phyloP scores from a whole-genome alignment of 805 yeast genomes.

The Saccharomyces cerevisiae region DNA sequence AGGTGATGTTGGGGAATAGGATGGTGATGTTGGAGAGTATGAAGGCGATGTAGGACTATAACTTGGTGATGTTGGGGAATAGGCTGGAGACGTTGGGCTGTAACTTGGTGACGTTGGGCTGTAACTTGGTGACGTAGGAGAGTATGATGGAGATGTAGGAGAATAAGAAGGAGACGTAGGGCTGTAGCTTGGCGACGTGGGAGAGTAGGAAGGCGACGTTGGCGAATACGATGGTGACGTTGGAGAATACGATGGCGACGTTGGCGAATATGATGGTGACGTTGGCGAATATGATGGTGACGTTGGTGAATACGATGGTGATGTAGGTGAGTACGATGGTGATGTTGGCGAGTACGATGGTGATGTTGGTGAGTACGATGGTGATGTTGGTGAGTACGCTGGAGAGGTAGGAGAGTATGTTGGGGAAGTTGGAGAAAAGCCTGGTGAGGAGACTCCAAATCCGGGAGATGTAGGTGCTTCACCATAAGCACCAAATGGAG shows the following conservation, averaged over 20 bases:
- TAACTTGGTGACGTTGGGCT: constrained; percentile 44
- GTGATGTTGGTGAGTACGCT: constrained; percentile 64
- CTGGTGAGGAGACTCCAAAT: constrained; percentile 55
- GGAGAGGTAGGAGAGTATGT: constrained; percentile 75
- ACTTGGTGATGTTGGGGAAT: constrained; percentile 54
- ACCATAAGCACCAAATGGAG: constrained; percentile 43
- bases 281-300: constrained; percentile 61
- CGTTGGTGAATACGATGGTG: constrained; percentile 65
- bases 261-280: constrained; percentile 57
- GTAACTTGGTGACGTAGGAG: constrained; percentile 42
- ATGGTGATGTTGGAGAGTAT: constrained; percentile 51
- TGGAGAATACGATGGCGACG: constrained; percentile 65
- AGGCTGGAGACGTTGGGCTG: constrained; percentile 61
- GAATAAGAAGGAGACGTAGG: constrained; percentile 56
- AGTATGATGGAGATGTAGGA: constrained; percentile 49
- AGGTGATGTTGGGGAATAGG: constrained; percentile 73
- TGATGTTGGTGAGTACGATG: constrained; percentile 71
- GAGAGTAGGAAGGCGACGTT: constrained; percentile 59
- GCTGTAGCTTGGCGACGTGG: constrained; percentile 46
- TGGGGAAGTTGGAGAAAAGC: constrained; percentile 71
- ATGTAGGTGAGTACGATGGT: constrained; percentile 60
- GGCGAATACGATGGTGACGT: constrained; percentile 69
- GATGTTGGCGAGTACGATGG: constrained; percentile 73
- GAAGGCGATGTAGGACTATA: constrained; percentile 42
- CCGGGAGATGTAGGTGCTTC: constrained; percentile 54